Evolutionary conservation across 2,329 filamentous ascomycete genomes (phyloP).

Genomic region (Nemania serpens): DNA sequence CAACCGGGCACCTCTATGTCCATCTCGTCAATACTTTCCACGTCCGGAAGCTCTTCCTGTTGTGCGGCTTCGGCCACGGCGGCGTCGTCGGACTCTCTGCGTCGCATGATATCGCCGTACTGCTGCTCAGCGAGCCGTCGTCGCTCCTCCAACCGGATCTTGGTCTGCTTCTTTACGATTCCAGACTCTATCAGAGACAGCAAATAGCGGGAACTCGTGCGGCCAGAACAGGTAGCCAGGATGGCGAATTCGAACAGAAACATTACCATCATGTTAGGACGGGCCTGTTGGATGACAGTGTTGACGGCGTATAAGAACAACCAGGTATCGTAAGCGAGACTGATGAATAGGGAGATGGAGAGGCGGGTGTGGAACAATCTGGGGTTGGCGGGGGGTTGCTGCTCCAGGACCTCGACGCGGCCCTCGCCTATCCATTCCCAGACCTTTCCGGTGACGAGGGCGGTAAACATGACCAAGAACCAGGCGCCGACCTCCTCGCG

Average conservation of each 20-base stretch:
- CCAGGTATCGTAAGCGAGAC: slow-evolving; percentile 77
- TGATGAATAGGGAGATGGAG: slow-evolving; percentile 76
- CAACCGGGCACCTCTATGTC: slow-evolving; percentile 95
- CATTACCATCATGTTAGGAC: slow-evolving; percentile 99
- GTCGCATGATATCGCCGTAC: slow-evolving; percentile 56
- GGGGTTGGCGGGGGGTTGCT: slow-evolving; percentile 90
- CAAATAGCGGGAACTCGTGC: slow-evolving; percentile 77
- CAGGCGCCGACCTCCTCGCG: slow-evolving; percentile 91
- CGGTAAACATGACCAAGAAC: slow-evolving; percentile 96
- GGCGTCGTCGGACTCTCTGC: slow-evolving; percentile 51
- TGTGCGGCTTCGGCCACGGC: slow-evolving; percentile 54
- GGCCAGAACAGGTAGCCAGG: slow-evolving; percentile 76
- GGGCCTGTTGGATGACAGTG: slow-evolving; percentile 82
- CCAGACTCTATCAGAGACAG: slow-evolving; percentile 78
- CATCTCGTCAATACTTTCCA: slow-evolving; percentile 85
- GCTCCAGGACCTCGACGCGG: slow-evolving; percentile 89
- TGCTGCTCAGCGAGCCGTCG: slow-evolving; percentile 69
- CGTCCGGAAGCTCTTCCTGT: slow-evolving; percentile 60
- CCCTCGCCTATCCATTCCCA: slow-evolving; percentile 99
- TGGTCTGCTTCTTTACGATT: slow-evolving; percentile 76
- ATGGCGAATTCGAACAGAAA: slow-evolving; percentile 98
- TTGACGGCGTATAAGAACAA: slow-evolving; percentile 82
- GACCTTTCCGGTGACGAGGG: slow-evolving; percentile 89
- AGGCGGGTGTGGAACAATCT: slow-evolving; percentile 85
- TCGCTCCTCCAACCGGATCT: slow-evolving; percentile 68